phyloP scores from a whole-genome alignment of 2,329 filamentous ascomycete genomes.

The Fusarium denticulatum region DNA sequence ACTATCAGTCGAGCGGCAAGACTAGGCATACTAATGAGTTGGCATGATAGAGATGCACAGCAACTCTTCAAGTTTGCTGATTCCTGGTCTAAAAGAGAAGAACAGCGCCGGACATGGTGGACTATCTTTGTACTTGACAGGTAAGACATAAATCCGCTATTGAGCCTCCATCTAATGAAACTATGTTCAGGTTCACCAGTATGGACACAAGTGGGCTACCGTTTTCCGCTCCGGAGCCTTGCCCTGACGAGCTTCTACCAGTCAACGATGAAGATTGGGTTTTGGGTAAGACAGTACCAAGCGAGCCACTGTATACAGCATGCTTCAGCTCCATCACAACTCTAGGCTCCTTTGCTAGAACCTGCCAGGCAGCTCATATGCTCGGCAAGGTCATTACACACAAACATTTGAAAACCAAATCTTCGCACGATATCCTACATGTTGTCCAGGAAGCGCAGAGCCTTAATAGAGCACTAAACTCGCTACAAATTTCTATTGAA shows the following conservation, averaged over 20 bases:
- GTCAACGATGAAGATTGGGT: conserved; percentile 8
- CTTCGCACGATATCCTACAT: background rate
- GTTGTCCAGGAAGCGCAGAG: background rate
- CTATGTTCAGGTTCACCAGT: background rate
- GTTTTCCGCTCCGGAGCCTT: conserved; percentile 2
- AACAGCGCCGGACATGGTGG: conserved; percentile 10
- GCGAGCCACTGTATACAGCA: conserved; percentile 2
- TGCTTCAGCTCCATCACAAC: background rate
- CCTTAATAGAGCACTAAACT: background rate
- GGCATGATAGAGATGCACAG: conserved; percentile 1
- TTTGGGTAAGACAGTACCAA: background rate
- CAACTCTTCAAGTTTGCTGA: conserved; percentile 4
- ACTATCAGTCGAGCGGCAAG: conserved; percentile 6
- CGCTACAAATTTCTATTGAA: background rate
- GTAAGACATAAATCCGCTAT: background rate
- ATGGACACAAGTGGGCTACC: background rate
- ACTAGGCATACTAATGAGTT: background rate
- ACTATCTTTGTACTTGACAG: conserved; percentile 6
- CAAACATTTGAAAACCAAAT: background rate
- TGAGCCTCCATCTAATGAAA: background rate
- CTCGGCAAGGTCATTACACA: conserved; percentile 3
- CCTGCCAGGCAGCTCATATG: conserved; percentile 8
- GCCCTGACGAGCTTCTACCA: background rate
- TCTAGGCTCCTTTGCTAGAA: conserved; percentile 1
- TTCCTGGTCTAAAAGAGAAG: conserved; percentile 6